Conservation (phyloP, 2,329 filamentous ascomycete species). For the Colletotrichum cereale region DNA sequence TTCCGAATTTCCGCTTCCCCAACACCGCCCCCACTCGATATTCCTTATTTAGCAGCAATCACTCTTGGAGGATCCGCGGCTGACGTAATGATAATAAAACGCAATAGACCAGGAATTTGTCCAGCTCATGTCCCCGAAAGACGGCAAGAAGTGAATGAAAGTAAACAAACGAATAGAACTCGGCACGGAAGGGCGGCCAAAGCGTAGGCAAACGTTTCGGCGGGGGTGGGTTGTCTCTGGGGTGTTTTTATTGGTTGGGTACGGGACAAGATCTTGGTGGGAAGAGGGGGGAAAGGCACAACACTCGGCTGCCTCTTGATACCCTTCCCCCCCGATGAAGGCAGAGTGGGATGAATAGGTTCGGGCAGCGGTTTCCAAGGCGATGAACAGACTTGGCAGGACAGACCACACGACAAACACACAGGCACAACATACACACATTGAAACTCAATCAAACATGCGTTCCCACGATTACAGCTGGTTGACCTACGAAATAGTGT, state of each 20-base stretch:
- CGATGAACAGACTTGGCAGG: conserved; percentile 11
- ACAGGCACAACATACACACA: background rate
- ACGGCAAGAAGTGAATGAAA: conserved; percentile 26
- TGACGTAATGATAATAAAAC: conserved; percentile 12
- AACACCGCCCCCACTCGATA: conserved; percentile 22
- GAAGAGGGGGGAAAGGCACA: conserved; percentile 19
- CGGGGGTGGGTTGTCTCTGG: background rate
- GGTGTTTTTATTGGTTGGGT: background rate
- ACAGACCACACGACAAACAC: conserved; percentile 9
- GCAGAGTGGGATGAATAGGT: conserved; percentile 21
- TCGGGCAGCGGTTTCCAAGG: conserved; percentile 1
- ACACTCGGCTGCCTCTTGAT: conserved; percentile 36
- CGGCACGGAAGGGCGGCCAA: background rate
- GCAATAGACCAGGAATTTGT: conserved; percentile 42
- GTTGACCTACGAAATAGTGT: no score
- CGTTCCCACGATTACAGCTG: background rate
- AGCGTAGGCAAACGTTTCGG: conserved; percentile 6
- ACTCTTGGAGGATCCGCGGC: conserved; percentile 27
- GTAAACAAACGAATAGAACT: background rate
- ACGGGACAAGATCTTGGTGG: conserved; percentile 4
- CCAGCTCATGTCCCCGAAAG: conserved; percentile 42
- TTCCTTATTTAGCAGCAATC: conserved; percentile 17
- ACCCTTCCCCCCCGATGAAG: conserved; percentile 33
- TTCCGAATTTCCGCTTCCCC: conserved; percentile 25
- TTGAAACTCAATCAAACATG: background rate